Conservation (phyloP, 768 basidiomycete species). For the Mycena maculata region DNA sequence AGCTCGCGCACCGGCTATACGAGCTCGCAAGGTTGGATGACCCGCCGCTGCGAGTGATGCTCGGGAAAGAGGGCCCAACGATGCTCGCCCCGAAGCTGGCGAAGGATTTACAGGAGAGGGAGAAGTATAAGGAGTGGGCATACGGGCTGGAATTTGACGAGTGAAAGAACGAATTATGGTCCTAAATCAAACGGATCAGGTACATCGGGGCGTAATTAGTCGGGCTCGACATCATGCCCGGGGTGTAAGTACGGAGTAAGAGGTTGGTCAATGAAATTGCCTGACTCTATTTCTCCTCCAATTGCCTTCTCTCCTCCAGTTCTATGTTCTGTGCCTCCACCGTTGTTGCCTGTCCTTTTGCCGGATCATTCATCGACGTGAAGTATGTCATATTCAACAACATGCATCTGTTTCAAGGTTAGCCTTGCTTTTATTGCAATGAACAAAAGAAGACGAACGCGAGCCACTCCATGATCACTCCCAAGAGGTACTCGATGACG, state of each 20-base stretch:
- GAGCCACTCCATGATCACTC: constrained; percentile 21
- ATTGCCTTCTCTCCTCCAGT: too few species aligned
- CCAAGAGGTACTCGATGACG: constrained; percentile 15
- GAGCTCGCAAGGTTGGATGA: constrained; percentile 8
- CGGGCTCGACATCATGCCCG: too few species aligned
- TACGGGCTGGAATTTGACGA: constrained; percentile 15
- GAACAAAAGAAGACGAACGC: constrained; percentile 2
- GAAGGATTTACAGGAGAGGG: constrained; percentile 13
- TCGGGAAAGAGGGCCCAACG: constrained; percentile 9
- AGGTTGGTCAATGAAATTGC: too few species aligned
- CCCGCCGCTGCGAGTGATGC: constrained; percentile 21
- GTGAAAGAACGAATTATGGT: too few species aligned
- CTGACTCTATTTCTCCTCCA: too few species aligned
- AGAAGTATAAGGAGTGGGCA: constrained; percentile 20
- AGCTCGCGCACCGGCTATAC: constrained; percentile 16
- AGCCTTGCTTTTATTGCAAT: too few species aligned
- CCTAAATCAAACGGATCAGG: too few species aligned
- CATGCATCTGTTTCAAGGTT: background rate
- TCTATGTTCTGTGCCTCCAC: too few species aligned
- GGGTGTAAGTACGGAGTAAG: too few species aligned
- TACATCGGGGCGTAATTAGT: too few species aligned
- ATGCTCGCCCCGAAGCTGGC: constrained; percentile 11
- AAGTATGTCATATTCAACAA: constrained; percentile 7
- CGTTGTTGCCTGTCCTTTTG: too few species aligned
- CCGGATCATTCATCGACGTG: constrained; percentile 12